Conservation (phyloP, 306 rosid species). For the Rosa multiflora region DNA sequence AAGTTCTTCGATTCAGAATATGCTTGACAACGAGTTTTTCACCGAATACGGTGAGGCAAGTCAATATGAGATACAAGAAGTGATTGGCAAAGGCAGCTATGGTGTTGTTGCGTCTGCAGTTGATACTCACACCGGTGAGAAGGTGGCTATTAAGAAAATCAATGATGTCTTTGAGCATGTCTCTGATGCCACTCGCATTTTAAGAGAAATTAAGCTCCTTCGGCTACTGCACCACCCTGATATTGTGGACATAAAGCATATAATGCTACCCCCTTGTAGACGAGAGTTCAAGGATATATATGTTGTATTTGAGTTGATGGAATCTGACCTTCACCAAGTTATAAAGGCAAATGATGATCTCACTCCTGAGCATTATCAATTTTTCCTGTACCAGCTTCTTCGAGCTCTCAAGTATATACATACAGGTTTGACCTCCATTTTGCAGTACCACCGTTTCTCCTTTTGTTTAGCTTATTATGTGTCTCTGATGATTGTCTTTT, state of each 20-base stretch:
- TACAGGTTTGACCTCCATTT: conserved; percentile 43
- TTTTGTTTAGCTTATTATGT: not conserved
- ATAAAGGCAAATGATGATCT: conserved; percentile 62
- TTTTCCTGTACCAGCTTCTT: conserved; percentile 72
- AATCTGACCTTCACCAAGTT: conserved; percentile 66
- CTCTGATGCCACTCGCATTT: conserved; percentile 62
- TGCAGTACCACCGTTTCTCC: conserved; percentile 2
- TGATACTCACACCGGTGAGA: conserved; percentile 64
- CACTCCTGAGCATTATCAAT: conserved; percentile 56
- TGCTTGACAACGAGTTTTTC: conserved; percentile 69
- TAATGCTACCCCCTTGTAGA: conserved; percentile 65
- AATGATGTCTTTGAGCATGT: conserved; percentile 65
- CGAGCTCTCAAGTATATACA: conserved; percentile 70
- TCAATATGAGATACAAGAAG: conserved; percentile 64
- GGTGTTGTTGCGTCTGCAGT: conserved; percentile 75
- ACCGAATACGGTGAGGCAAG: conserved; percentile 73
- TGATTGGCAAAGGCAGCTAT: conserved; percentile 67
- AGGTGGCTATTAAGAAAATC: conserved; percentile 67
- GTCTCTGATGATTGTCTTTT: conserved; percentile 14
- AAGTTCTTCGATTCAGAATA: conserved; percentile 39
- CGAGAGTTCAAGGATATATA: conserved; percentile 67
- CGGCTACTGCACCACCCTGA: conserved; percentile 64
- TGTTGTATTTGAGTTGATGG: conserved; percentile 73
- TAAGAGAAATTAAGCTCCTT: conserved; percentile 67
- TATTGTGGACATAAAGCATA: conserved; percentile 67